phyloP scores from a whole-genome alignment of 768 basidiomycete species.

The Mrakia frigida region DNA sequence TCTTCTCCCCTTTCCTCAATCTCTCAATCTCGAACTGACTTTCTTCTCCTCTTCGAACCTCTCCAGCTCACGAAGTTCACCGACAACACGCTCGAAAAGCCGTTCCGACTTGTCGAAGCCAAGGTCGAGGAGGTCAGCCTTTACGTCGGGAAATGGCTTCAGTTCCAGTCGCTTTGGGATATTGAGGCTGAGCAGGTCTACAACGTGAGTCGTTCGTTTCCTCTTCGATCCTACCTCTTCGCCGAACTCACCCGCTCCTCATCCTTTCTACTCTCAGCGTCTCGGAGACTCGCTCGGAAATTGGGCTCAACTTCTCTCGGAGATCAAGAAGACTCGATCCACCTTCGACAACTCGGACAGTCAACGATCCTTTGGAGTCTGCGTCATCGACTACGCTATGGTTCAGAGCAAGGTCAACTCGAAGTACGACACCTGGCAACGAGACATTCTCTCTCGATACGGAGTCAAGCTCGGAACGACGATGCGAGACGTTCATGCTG shows the following conservation, averaged over 20 bases:
- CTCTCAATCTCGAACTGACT: background rate
- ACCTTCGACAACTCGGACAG: conserved; percentile 97
- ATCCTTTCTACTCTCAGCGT: conserved; percentile 45
- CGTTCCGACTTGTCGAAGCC: conserved; percentile 77
- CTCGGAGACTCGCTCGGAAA: conserved; percentile 87
- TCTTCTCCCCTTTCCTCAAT: background rate
- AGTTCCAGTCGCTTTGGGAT: conserved; percentile 99
- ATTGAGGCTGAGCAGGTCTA: conserved; percentile 96
- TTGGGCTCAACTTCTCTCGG: conserved; percentile 93
- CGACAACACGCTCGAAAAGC: conserved; percentile 67
- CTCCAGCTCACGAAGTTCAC: conserved; percentile 65
- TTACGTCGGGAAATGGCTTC: conserved; percentile 96
- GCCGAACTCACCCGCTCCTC: background rate
- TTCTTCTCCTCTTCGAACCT: background rate
- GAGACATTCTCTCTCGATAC: conserved; percentile 86
- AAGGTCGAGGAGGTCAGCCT: conserved; percentile 81
- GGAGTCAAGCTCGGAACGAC: conserved; percentile 86
- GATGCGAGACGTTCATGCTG: conserved; percentile 96
- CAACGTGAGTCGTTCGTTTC: conserved; percentile 45
- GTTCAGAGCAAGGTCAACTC: conserved; percentile 96
- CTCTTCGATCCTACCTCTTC: background rate
- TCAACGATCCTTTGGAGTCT: conserved; percentile 83
- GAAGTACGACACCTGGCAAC: conserved; percentile 97
- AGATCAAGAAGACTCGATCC: conserved; percentile 92
- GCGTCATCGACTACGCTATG: conserved; percentile 94